Conservation (phyloP, 306 rosid genomes). For the Glycyrrhiza uralensis region DNA sequence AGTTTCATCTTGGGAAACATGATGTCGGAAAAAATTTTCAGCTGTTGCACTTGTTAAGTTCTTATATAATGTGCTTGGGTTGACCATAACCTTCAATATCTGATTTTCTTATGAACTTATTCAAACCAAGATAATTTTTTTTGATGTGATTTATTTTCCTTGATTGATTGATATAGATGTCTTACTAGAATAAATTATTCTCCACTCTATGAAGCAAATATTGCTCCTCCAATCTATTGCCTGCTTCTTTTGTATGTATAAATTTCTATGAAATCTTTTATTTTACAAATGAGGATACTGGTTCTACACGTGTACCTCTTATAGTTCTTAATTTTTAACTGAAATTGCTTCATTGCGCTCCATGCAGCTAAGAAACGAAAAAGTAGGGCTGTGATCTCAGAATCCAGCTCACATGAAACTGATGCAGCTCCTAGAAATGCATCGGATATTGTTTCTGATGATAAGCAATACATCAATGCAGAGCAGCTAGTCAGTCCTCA, state of each 20-base stretch:
- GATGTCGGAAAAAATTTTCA: not conserved
- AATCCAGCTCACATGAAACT: conserved; percentile 31
- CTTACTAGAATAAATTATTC: not conserved
- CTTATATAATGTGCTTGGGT: conserved; percentile 5
- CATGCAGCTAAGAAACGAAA: conserved; percentile 60
- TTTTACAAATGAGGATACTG: conserved; percentile 4
- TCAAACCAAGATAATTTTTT: not conserved
- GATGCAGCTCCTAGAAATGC: conserved; percentile 32
- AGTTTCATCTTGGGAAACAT: not conserved
- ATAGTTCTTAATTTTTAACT: not conserved
- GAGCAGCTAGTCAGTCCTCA: conserved; percentile 18
- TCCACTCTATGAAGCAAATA: not conserved
- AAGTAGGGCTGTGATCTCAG: conserved; percentile 28
- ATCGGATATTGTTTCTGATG: conserved; percentile 32
- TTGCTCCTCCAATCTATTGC: not conserved
- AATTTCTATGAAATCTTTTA: not conserved
- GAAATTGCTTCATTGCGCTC: conserved; percentile 22
- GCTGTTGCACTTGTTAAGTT: not conserved
- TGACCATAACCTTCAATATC: not conserved
- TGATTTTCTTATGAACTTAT: not conserved
- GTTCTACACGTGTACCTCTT: not conserved
- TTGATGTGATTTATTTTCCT: not conserved
- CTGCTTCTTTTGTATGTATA: not conserved
- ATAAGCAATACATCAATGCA: conserved; percentile 24
- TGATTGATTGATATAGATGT: not conserved